Evolutionary conservation across 495 filamentous ascomycete species (phyloP).

Genomic region (Lepidopterella palustris): DNA sequence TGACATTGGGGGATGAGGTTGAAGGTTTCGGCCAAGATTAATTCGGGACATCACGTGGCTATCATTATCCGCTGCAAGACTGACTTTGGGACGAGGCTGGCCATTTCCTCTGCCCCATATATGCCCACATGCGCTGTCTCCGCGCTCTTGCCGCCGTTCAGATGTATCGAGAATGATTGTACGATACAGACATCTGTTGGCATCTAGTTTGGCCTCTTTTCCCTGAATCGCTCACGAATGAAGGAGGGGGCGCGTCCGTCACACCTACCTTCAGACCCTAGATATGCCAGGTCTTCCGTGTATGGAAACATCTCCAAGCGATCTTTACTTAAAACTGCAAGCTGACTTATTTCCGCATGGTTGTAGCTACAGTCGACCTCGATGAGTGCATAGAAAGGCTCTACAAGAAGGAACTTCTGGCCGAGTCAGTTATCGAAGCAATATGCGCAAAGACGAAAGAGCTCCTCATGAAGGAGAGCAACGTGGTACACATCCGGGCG

Average conservation of each 20-base stretch:
- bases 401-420: constrained; percentile 91
- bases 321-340: background rate
- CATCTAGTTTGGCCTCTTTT: constrained; percentile 21
- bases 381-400: constrained; percentile 96
- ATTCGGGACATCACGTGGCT: too few relatives aligned
- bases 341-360: background rate
- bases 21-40: too few relatives aligned
- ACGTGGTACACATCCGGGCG: constrained; percentile 93
- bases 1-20: constrained; percentile 7
- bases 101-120: too few relatives aligned
- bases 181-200: constrained; percentile 20
- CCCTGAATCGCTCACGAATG: constrained; percentile 29
- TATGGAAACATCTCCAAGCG: constrained; percentile 41
- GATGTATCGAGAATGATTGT: constrained; percentile 32
- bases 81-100: too few relatives aligned
- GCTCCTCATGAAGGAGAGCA: constrained; percentile 98
- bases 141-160: background rate
- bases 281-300: constrained; percentile 84
- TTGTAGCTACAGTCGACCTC: constrained; percentile 84
- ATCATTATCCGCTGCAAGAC: too few relatives aligned
- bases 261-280: constrained; percentile 28
- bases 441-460: constrained; percentile 99
- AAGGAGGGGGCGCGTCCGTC: constrained; percentile 4
- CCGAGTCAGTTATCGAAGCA: constrained; percentile 96
- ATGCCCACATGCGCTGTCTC: background rate